A percentile compares a stretch with the other conserved stretches of the same genome.
phyloP scores from a whole-genome alignment of 768 basidiomycete species.

The Astraeus odoratus region DNA sequence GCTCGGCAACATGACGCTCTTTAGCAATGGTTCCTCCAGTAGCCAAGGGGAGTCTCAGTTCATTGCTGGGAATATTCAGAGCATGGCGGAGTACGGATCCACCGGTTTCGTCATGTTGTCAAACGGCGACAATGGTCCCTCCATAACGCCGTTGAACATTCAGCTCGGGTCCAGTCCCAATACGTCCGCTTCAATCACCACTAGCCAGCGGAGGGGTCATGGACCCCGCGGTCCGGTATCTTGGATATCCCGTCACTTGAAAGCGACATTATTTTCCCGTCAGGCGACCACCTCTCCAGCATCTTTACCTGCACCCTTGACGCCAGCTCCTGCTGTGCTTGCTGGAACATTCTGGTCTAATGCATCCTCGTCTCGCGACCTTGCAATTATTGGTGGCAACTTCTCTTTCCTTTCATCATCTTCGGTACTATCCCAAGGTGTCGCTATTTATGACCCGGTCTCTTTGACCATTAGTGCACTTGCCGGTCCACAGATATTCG shows the following conservation, averaged over 20 bases:
- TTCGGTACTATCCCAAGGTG: constrained; percentile 38
- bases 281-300: constrained; percentile 43
- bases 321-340: constrained; percentile 74
- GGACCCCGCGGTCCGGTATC: constrained; percentile 27
- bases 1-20: constrained; percentile 60
- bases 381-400: constrained; percentile 85
- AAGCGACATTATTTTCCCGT: constrained; percentile 39
- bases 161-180: constrained; percentile 40
- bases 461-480: constrained; percentile 46
- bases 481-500: constrained; percentile 56
- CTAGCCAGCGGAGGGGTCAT: constrained; percentile 35
- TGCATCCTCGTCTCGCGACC: constrained; percentile 50
- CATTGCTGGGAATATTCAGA: constrained; percentile 59
- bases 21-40: constrained; percentile 49
- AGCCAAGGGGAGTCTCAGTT: constrained; percentile 42
- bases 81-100: constrained; percentile 60
- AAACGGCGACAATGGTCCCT: constrained; percentile 57
- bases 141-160: constrained; percentile 54
- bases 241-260: constrained; percentile 46
- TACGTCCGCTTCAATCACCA: constrained; percentile 23
- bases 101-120: constrained; percentile 74
- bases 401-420: constrained; percentile 55
- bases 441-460: constrained; percentile 66
- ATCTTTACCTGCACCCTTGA: constrained; percentile 49
- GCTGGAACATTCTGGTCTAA: constrained; percentile 91